These are phyloP conservation scores for Catenaria anguillulae DNA, from an alignment of 371 early-diverging fungal genomes.

Conservation along the genomic window DNA sequence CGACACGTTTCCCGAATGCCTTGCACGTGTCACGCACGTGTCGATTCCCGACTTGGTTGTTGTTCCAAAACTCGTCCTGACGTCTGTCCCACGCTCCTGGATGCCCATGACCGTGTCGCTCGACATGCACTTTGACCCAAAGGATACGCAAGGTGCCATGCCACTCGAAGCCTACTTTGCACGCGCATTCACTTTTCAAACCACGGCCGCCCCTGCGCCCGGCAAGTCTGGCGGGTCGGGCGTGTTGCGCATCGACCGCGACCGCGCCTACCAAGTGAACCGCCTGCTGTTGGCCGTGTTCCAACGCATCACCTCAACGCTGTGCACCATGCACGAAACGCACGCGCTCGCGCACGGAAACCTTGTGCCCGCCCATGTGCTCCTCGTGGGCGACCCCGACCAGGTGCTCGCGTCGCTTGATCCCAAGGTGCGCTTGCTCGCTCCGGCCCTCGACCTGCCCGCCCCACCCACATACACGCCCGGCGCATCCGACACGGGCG, in stretches of 20 bases:
- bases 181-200: neutral
- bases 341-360: neutral
- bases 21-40: neutral
- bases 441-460: neutral
- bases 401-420: neutral
- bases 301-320: neutral
- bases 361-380: neutral
- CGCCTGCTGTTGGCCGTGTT: neutral
- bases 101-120: neutral
- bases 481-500: neutral
- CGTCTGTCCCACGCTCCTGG: neutral
- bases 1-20: neutral
- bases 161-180: neutral
- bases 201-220: neutral
- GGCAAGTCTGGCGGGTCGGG: no score
- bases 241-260: slow-evolving; percentile 1
- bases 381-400: neutral
- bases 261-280: slow-evolving; percentile 1
- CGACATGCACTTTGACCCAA: neutral
- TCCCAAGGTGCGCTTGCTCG: neutral
- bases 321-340: neutral
- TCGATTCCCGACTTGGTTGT: neutral
- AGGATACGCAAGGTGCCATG: neutral
- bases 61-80: neutral
- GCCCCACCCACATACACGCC: neutral